Evolutionary conservation across 805 yeast genomes (phyloP), one percentile per base, ranked within the genome.

Genomic region (Wickerhamomyces rabaulensis): DNA sequence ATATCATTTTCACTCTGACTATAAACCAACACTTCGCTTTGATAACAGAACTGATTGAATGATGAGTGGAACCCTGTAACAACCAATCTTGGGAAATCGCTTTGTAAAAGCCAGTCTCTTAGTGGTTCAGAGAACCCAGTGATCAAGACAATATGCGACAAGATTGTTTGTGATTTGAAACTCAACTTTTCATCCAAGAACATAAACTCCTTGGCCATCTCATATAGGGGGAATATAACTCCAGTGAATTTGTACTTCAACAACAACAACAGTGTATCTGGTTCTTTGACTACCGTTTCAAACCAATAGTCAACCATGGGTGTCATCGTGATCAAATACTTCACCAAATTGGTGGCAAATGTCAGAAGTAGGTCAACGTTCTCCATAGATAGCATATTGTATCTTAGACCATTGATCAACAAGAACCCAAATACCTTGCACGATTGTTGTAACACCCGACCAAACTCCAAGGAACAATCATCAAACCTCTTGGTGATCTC

Each of bases 141-240:
- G 2, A 50, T 49, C 41, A 51, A 45, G 3, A 56, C 41, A 9
- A 57, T 19, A 33, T 53, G 50, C 5, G 49, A 44, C 16, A 57
- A 42, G 5, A 45, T 44, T 4, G 52, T 52, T 35, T 35, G 43
- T 2, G 55, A 45, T 9, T 43, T 15, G 4, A 42, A 16, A 2
- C 46, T 36, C 13, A 51, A 26, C 9, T 6, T 16, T 3, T 21
- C 22, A 15, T 50, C 55, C 56, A 57, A 43, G 31, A 54, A 52
- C 13, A 63, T 40, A 36, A 60, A 54, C 19, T 52, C 55, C 37
- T 48, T 52, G 0, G 57, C 31, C 15, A 62, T 36, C 19, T 61
- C 64, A 46, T 46, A 62, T 0, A 60, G 43, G 1, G 66, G 66
- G 27, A 61, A 58, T 7, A 52, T 46, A 17, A 23, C 33, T 1